Evolutionary conservation across 1,284 basidiomycete species (phyloP), one percentile per base, ranked within the genome.

Genomic region (Puccinia novopanici): DNA sequence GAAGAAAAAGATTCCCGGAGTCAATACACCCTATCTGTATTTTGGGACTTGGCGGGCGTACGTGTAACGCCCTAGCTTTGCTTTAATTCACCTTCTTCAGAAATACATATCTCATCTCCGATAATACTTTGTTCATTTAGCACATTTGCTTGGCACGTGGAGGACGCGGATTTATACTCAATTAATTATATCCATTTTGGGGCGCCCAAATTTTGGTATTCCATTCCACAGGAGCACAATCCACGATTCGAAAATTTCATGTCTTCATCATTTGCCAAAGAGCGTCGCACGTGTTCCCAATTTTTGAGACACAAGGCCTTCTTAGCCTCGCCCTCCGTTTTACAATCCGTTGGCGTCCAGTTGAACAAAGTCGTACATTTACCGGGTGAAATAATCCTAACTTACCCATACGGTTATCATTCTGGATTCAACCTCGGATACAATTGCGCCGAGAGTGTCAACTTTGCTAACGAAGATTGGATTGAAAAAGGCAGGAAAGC

Each of bases 101-200:
- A 59, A 50, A 57, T 59, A 9, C 54, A 42, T 24, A 37, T 50
- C 24, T 45, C 15, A 76, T n/a, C 57, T n/a, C n/a, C 27, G 59
- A 10, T 10, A 65, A 24, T 13, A 19, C 19, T 50, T 5, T 22
- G 24, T 22, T 61, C 1, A 48, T 61, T 75, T 55, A 75, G 59
- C 12, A 57, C 82, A 63, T 86, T 99, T 86, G 94, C 96, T 0
- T 99, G 97, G 97, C 96, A 99, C 84, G 96, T 99, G 68, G 96
- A 99, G 84, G 90, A 89, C 74, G 83, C 83, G 27, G 96, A 98
- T 85, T 89, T 99, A 3, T 97, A 96, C 87, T 96, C 94, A 78
- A 99, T 99, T 88, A 99, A 98, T 86, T 98, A 97, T 85, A 95
- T 99, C 82, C 96, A 99, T 86, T 99, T 98, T 85, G 96, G 96